Base-by-base conservation (phyloP, 129 eudicot genomes). In the Lactuca sativa region DNA sequence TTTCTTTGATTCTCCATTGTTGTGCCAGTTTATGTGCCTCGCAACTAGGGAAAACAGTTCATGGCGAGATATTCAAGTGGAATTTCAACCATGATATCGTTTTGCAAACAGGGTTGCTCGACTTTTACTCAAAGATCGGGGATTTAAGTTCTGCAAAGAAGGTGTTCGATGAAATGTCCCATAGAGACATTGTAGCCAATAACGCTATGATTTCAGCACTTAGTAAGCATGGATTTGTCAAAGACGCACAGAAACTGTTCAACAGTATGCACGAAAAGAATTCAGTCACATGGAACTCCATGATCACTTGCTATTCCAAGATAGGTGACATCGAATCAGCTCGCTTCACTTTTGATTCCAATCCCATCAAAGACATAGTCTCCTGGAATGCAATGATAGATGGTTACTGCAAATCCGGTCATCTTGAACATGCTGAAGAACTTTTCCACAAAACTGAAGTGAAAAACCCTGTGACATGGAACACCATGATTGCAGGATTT, bases 141-240 rank as follows among this genome's bases (percentile, higher is more conserved):
- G 81, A 80, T 63, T 72, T 83, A 41, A 71, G 36, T 63, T 80
- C 81, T 33, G 80, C 86, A 47, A 68, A 44, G 77, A 67, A 52
- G 68, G 84, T 82, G 77, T 85, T 81, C 30, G 73, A 51, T 47
- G 73, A 73, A 69, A 78, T 85, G 84, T 38, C 81, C 11, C 58
- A 32, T 3, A 82, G 80, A 40, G 86, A 85, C 60, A 43, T 85
- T 17, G 74, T 85, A 18, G 86, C 90, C 2, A 78, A 72, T 68
- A 85, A 85, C 61, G 86, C 84, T 5, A 85, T 85, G 90, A 85
- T 85, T 82, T 75, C 86, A 16, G 80, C 86, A 10, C 51, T 78
- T 53, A 70, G 84, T 56, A 85, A 82, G 66, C 56, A 58, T 13
- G 87, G 87, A 70, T 74, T 40, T 40, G 74, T 80, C 18, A 11